A percentile compares a stretch with the other conserved stretches of the same genome.
phyloP scores from a whole-genome alignment of 306 rosid genomes.

The Parietaria judaica region DNA sequence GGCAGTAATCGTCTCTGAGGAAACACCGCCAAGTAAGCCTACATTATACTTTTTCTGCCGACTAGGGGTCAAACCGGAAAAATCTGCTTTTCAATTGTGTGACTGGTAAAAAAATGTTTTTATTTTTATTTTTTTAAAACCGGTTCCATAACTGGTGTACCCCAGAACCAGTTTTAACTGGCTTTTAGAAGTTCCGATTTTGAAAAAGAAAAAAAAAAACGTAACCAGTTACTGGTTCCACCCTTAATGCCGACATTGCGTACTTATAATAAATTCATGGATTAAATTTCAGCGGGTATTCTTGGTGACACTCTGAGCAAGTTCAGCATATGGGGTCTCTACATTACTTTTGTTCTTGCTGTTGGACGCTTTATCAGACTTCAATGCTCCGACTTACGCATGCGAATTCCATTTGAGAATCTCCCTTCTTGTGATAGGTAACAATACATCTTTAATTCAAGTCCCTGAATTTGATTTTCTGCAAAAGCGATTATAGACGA shows the following conservation, averaged over 20 bases:
- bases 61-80: no score
- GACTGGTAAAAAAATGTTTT: neutral
- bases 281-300: slow-evolving; percentile 72
- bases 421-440: slow-evolving; percentile 99
- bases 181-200: no score
- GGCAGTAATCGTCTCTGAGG: slow-evolving; percentile 82
- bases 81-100: no score
- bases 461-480: neutral
- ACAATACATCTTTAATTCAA: slow-evolving; percentile 11
- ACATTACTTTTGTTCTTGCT: slow-evolving; percentile 96
- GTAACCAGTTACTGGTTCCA: neutral
- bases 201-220: no score
- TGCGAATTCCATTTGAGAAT: slow-evolving; percentile 95
- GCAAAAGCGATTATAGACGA: neutral
- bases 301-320: slow-evolving; percentile 98
- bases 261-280: neutral
- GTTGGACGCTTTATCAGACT: slow-evolving; percentile 97
- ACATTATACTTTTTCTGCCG: neutral
- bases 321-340: slow-evolving; percentile 99
- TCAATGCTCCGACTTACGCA: slow-evolving; percentile 92
- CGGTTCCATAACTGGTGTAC: no score
- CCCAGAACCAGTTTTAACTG: no score
- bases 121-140: no score
- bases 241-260: neutral
- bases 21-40: slow-evolving; percentile 90